These are phyloP conservation scores for Pseudopyrenochaeta lycopersici DNA, from an alignment of 2,329 filamentous ascomycete species.

Conservation along the genomic window DNA sequence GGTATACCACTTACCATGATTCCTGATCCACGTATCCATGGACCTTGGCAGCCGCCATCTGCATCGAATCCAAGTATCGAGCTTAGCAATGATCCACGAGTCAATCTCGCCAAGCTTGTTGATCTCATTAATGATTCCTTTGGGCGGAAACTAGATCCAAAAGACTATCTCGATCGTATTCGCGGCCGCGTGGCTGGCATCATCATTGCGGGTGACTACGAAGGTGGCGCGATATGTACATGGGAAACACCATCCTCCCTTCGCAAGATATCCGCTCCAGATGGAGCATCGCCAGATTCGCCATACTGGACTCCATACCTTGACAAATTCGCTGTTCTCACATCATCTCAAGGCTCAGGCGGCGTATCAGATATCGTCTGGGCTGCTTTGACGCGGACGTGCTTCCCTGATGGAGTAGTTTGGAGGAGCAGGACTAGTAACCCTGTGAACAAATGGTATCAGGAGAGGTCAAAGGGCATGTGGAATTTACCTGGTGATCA, in stretches of 20 bases:
- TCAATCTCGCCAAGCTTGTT: conserved; percentile 84
- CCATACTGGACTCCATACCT: conserved; percentile 81
- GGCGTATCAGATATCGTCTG: conserved; percentile 97
- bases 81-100: conserved; percentile 76
- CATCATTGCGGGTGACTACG: conserved; percentile 95
- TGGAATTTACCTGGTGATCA: conserved; percentile 82
- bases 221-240: conserved; percentile 92
- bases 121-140: conserved; percentile 96
- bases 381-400: conserved; percentile 90
- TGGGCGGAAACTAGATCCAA: conserved; percentile 80
- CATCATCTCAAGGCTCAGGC: conserved; percentile 84
- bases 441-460: conserved; percentile 99
- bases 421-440: conserved; percentile 92
- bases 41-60: conserved; percentile 73
- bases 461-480: conserved; percentile 85
- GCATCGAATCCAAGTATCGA: conserved; percentile 69
- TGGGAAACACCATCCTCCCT: conserved; percentile 80
- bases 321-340: conserved; percentile 96
- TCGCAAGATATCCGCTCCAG: conserved; percentile 41
- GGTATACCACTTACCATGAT: conserved; percentile 90
- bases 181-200: conserved; percentile 84
- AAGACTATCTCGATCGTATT: conserved; percentile 84
- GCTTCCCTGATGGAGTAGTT: conserved; percentile 87
- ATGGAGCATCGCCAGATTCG: conserved; percentile 49
- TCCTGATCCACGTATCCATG: conserved; percentile 69